Evolutionary conservation across 1,139 yeast genomes (phyloP), one percentile per base, ranked within the genome.

Genomic region (Wickerhamomyces sp.): DNA sequence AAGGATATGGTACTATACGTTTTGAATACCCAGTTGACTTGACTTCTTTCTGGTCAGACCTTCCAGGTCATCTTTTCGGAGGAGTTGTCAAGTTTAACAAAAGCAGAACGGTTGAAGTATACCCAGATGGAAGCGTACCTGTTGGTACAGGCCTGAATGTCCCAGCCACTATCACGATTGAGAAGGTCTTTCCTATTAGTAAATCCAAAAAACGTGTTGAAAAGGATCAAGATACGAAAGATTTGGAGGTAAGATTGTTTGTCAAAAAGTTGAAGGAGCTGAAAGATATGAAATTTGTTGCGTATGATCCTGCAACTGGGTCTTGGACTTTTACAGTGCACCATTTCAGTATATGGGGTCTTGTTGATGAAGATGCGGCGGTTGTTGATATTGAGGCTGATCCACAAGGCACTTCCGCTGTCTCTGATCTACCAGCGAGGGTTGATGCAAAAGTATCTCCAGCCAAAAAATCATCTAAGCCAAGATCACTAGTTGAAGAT

Each of bases 291-390:
- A 84, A 84, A 50, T 88, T 84, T 61, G 71, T 90, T 10, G 82
- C 91, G 5, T 90, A 84, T 60, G 91, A 85, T 57, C 91, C 90
- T 1, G 72, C 79, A 26, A 77, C 79, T n/a, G 87, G 87, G 27
- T 66, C 76, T 8, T 90, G 93, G 90, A 81, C 85, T 0, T 90
- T 89, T 64, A 78, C 73, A 56, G 98, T 93, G 1, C 81, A 85
- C 53, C 99, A 93, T 68, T 93, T 93, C 59, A 89, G 96, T 67
- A 78, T 85, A 7, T 93, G 97, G 96, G 98, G 98, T 4, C 67
- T 93, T 40, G 75, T 84, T 23, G 90, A 84, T 48, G 86, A 81
- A 29, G 81, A 77, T 38, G 84, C 79, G 47, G 78, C 72, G 8
- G 79, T 78, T 35, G 75, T 75, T 34, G 81, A 75, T 46, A 73